These are phyloP conservation scores for Gentiana macrophylla DNA, from an alignment of 257 asterid genomes.

Conservation along the genomic window DNA sequence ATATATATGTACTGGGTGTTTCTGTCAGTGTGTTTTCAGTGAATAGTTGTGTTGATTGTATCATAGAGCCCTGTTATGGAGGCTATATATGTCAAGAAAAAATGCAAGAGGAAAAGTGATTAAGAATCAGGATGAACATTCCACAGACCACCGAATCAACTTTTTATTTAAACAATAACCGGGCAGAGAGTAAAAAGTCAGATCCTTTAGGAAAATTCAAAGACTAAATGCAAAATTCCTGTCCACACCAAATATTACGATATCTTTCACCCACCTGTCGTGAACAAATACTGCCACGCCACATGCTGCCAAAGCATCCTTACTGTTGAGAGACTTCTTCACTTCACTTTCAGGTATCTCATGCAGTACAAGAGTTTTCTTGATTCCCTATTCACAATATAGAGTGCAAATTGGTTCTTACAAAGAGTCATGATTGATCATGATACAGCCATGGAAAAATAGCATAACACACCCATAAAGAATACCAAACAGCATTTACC, in stretches of 20 bases:
- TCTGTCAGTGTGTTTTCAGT: too few species aligned
- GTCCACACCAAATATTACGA: not conserved
- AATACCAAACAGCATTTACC: too few species aligned
- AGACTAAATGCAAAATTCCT: not conserved
- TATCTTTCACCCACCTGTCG: constrained; percentile 58
- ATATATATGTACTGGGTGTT: too few species aligned
- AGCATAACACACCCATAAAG: too few species aligned
- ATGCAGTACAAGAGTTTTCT: constrained; percentile 69
- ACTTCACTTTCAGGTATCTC: constrained; percentile 85
- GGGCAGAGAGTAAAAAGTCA: not conserved
- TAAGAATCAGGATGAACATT: too few species aligned
- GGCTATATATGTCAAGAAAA: too few species aligned
- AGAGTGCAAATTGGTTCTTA: too few species aligned
- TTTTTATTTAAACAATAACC: not conserved
- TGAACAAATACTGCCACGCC: constrained; percentile 90
- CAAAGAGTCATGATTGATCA: not conserved
- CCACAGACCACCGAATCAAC: not conserved
- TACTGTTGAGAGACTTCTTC: constrained; percentile 45
- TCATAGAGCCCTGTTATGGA: too few species aligned
- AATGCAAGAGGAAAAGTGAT: too few species aligned
- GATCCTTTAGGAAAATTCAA: not conserved
- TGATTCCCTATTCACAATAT: constrained; percentile 45
- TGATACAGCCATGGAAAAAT: too few species aligned
- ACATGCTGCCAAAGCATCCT: constrained; percentile 81
- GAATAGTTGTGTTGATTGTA: too few species aligned